Percentiles rank a stretch among this genome's conserved stretches.
phyloP scores from a whole-genome alignment of 2,329 filamentous ascomycete genomes.

The Dactylonectria estremocensis region DNA sequence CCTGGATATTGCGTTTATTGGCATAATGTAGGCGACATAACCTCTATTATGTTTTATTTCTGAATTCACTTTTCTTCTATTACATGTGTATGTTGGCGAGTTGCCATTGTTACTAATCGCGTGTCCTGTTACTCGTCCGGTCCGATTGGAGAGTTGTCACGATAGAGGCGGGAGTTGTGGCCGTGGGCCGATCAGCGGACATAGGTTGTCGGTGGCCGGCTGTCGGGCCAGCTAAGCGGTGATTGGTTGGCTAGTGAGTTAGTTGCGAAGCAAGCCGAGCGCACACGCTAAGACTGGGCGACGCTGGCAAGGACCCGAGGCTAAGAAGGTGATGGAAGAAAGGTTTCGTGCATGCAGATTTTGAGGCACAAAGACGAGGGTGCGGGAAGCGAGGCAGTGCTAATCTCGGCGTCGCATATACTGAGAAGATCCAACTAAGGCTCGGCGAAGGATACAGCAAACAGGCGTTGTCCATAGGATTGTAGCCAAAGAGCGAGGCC shows the following conservation, averaged over 20 bases:
- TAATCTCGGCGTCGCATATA: constrained; percentile 17
- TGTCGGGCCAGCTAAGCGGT: constrained; percentile 47
- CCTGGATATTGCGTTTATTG: constrained; percentile 47
- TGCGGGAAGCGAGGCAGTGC: constrained; percentile 2
- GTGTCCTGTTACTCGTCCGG: background rate
- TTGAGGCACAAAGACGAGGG: constrained; percentile 2
- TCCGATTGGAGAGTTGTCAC: constrained; percentile 29
- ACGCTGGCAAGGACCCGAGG: background rate
- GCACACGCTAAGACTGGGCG: constrained; percentile 14
- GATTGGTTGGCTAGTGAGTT: constrained; percentile 43
- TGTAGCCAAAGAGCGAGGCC: background rate
- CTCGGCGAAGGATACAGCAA: background rate
- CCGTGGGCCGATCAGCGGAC: constrained; percentile 20
- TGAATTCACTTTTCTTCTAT: constrained; percentile 15
- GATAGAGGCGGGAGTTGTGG: constrained; percentile 34
- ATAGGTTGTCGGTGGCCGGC: constrained; percentile 48
- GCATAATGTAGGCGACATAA: constrained; percentile 41
- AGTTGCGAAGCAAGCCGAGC: constrained; percentile 20
- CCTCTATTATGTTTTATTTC: constrained; percentile 36
- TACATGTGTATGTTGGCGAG: constrained; percentile 1
- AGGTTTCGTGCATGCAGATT: constrained; percentile 7
- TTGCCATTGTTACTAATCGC: background rate
- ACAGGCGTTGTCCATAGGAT: background rate
- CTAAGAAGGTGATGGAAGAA: background rate
- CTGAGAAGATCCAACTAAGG: constrained; percentile 4